A percentile compares a stretch with the other conserved stretches of the same genome.
Evolutionary conservation across 2,329 filamentous ascomycete species (phyloP).

Genomic region (Colletotrichum lini): DNA sequence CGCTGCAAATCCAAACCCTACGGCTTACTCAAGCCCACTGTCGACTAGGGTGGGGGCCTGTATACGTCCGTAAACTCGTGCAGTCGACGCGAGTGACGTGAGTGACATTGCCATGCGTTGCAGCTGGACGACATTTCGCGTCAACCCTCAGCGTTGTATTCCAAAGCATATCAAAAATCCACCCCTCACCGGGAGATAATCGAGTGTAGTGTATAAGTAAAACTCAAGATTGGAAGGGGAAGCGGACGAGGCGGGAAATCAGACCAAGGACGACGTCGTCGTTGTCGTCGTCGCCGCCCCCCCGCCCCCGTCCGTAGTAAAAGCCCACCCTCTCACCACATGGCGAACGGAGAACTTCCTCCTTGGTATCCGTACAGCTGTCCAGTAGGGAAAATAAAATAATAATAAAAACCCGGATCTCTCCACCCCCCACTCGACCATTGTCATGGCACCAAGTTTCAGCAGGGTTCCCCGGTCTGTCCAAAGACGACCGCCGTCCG

Average conservation of each 20-base stretch:
- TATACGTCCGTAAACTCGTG: neutral
- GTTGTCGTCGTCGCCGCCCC: no score
- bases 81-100: neutral
- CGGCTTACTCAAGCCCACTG: neutral
- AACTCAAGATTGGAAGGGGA: neutral
- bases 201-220: no score
- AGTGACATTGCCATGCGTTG: conserved; percentile 1
- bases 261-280: neutral
- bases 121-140: neutral
- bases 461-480: conserved; percentile 30
- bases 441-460: conserved; percentile 23
- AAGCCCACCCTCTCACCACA: conserved; percentile 6
- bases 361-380: neutral
- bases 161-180: no score
- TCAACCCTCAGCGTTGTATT: no score
- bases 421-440: conserved; percentile 34
- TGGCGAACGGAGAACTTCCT: conserved; percentile 8
- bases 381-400: no score
- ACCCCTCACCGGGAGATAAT: no score
- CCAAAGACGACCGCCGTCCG: neutral
- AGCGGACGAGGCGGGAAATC: neutral
- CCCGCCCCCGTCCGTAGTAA: neutral
- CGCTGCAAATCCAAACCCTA: conserved; percentile 15
- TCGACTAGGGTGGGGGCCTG: neutral
- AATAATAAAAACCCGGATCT: neutral